Conservation (phyloP, 306 rosid genomes). For the Echinosophora koreensis region DNA sequence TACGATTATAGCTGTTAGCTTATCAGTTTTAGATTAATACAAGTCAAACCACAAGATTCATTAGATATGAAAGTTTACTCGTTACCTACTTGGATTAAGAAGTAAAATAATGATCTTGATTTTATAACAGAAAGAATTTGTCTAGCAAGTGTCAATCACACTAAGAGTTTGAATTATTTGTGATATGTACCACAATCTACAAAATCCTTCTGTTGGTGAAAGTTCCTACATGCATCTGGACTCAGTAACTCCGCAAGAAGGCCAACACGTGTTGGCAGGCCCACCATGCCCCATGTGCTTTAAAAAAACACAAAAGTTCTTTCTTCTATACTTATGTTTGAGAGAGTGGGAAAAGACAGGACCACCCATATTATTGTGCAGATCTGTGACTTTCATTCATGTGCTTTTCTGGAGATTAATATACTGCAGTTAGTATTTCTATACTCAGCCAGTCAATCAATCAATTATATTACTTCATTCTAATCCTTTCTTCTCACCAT, state of each 20-base stretch:
- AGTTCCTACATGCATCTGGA: conserved; percentile 24
- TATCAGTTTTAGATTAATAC: conserved; percentile 35
- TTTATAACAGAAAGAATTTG: conserved; percentile 21
- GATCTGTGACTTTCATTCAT: neutral
- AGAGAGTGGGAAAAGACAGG: neutral
- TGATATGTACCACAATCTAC: conserved; percentile 11
- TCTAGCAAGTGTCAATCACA: conserved; percentile 22
- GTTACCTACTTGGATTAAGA: conserved; percentile 25
- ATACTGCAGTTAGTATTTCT: neutral
- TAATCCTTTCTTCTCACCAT: neutral
- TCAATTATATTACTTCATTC: conserved; percentile 10
- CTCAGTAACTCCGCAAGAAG: conserved; percentile 19
- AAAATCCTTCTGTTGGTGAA: neutral
- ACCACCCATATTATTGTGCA: conserved; percentile 13
- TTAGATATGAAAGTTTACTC: conserved; percentile 21
- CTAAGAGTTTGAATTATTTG: conserved; percentile 13
- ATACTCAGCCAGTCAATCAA: conserved; percentile 11
- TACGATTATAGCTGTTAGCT: conserved; percentile 1
- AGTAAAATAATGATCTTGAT: neutral
- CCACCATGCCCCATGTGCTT: neutral
- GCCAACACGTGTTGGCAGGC: conserved; percentile 22
- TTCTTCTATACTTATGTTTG: conserved; percentile 8
- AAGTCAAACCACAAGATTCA: conserved; percentile 11
- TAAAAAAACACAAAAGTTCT: neutral
- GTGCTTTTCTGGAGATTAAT: neutral